Percentiles rank a stretch among this genome's conserved stretches.
Conservation (phyloP, 2,329 filamentous ascomycete genomes). For the Raffaelea deltoideospora region DNA sequence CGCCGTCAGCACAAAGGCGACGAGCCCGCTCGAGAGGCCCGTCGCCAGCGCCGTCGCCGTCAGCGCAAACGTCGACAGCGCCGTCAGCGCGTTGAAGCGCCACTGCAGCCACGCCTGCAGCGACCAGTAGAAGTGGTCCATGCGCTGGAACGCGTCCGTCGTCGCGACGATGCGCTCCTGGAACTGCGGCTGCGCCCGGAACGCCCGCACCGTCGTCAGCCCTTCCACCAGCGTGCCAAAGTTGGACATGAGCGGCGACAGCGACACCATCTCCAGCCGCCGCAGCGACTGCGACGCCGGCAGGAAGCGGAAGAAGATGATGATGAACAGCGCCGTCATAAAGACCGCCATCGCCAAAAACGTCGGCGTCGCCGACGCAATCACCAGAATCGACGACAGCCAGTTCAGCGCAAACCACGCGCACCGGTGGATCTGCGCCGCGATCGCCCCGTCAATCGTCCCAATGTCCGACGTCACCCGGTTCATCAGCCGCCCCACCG, state of each 20-base stretch:
- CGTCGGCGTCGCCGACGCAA: slow-evolving; percentile 60
- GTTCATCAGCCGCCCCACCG: slow-evolving; percentile 83
- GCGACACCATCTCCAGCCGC: slow-evolving; percentile 75
- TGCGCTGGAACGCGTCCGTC: slow-evolving; percentile 80
- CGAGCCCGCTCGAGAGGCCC: slow-evolving; percentile 60
- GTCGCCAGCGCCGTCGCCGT: slow-evolving; percentile 62
- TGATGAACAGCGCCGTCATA: slow-evolving; percentile 53
- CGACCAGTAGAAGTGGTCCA: slow-evolving; percentile 93
- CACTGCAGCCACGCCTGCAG: slow-evolving; percentile 75
- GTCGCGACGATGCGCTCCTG: slow-evolving; percentile 66
- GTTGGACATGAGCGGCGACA: slow-evolving; percentile 81
- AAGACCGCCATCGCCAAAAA: slow-evolving; percentile 59
- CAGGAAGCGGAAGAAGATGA: slow-evolving; percentile 63
- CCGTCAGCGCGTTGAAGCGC: slow-evolving; percentile 60
- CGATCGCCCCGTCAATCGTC: slow-evolving; percentile 77
- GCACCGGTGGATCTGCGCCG: slow-evolving; percentile 54
- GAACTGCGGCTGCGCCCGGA: slow-evolving; percentile 64
- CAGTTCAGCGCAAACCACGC: slow-evolving; percentile 58
- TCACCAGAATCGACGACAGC: slow-evolving; percentile 58
- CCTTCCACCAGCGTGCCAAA: slow-evolving; percentile 80
- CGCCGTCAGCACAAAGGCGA: slow-evolving; percentile 69
- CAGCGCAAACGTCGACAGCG: slow-evolving; percentile 56
- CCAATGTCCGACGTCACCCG: slow-evolving; percentile 81
- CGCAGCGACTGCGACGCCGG: slow-evolving; percentile 73
- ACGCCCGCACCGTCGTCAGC: slow-evolving; percentile 72